Evolutionary conservation across 1,284 basidiomycete species (phyloP), one percentile per base, ranked within the genome.

Genomic region (Leccinum angustisporum): DNA sequence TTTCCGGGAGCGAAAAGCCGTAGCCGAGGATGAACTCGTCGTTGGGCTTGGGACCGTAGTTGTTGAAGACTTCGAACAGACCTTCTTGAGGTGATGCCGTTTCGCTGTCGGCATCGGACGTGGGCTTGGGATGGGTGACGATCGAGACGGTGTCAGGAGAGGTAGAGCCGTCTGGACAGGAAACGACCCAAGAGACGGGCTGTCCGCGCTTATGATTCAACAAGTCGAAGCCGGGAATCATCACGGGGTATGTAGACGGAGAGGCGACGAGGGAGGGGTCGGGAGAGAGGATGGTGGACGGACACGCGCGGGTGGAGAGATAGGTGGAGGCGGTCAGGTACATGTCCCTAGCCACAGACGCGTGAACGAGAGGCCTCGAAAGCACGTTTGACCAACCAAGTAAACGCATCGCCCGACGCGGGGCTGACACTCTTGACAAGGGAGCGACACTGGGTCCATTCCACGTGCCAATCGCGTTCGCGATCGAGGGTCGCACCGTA

Each of bases 11-110:
- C 1, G 90, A 85, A 75, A 97, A 97, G 1, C 94, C 94, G 70
- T 96, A 97, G 3, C 90, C 92, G 3, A 97, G 81, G 54, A 97
- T 85, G 34, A 97, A 82, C 72, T 95, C 92, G 27, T 92, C 83
- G 73, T 95, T 96, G 0, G 93, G 86, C 74, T 94, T 94, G 0
- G 85, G 82, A 0, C 92, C 92, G 70, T 94, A 94, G 71, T 95
- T 96, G 77, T 96, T 97, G 79, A 90, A 88, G n/a, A 95, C 77
- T 73, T 97, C 90, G 16, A 58, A 14, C 54, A 70, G 59, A 0
- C 25, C 53, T 7, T 70, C 72, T 65, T 85, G 83, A 74, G 14
- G 1, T 8, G 82, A 72, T 16, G 77, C 61, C 1, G 65, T 58
- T 50, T 59, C 51, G 5, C 52, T n/a, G 9, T 40, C 21, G 27